These are phyloP conservation scores for Avena sativa DNA, from an alignment of 176 grass and related monocot species.

Conservation along the genomic window DNA sequence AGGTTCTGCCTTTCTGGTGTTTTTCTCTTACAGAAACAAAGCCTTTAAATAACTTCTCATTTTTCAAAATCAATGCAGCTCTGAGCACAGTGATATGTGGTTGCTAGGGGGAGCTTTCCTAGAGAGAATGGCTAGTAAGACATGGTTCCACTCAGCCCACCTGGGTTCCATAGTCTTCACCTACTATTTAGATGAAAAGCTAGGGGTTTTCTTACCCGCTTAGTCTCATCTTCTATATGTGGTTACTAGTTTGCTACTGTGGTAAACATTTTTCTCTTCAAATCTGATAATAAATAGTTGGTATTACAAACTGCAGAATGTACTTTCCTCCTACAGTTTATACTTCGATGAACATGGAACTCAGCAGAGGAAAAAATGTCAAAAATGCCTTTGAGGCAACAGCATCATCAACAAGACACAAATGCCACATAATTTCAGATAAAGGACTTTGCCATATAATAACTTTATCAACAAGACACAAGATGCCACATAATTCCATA, in stretches of 20 bases:
- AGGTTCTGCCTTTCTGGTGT: neutral
- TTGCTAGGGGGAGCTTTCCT: constrained; percentile 3
- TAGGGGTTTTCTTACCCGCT: neutral
- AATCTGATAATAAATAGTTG: neutral
- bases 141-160: neutral
- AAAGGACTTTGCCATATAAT: neutral
- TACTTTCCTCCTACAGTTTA: constrained; percentile 25
- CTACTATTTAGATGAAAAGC: neutral
- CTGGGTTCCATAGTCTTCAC: neutral
- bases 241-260: constrained; percentile 4
- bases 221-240: neutral
- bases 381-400: constrained; percentile 13
- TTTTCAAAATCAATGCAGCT: neutral
- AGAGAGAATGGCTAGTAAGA: neutral
- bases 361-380: neutral
- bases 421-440: neutral
- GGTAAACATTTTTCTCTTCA: constrained; percentile 8
- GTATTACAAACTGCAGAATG: constrained; percentile 36
- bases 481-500: constrained; percentile 16
- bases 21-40: neutral
- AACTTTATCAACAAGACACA: neutral
- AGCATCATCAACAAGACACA: constrained; percentile 8
- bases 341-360: neutral
- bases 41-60: neutral
- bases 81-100: constrained; percentile 2